These are phyloP conservation scores for Gleditsia sinensis DNA, from an alignment of 306 rosid genomes.

Conservation along the genomic window DNA sequence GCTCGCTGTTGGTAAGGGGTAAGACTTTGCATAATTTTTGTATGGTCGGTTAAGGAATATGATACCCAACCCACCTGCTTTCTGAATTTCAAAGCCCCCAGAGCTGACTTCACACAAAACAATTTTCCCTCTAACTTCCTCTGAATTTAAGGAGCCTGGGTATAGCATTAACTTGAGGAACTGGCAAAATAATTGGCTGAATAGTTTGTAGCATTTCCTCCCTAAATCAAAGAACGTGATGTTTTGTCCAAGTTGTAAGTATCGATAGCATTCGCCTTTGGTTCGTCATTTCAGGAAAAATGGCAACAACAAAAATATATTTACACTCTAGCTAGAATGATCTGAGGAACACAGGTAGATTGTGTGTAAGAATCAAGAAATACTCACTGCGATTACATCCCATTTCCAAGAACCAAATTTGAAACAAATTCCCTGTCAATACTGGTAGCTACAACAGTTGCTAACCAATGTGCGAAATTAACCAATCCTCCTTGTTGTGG, in stretches of 20 bases:
- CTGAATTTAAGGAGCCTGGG: not conserved
- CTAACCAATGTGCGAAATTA: constrained; percentile 23
- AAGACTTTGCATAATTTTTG: not conserved
- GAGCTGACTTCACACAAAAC: constrained; percentile 17
- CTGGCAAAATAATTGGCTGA: constrained; percentile 3
- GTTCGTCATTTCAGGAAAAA: not conserved
- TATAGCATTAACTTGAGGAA: not conserved
- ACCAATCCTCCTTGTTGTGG: not conserved
- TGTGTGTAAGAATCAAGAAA: not conserved
- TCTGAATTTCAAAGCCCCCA: not conserved
- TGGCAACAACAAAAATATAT: no score
- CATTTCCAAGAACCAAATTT: not conserved
- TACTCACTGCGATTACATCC: not conserved
- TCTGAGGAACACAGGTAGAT: not conserved
- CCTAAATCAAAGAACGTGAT: constrained; percentile 29
- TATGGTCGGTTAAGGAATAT: constrained; percentile 4
- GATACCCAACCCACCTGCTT: constrained; percentile 1
- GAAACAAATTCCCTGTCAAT: not conserved
- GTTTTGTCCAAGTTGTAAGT: not conserved
- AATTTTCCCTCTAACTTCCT: constrained; percentile 24
- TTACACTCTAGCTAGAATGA: not conserved
- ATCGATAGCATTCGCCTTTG: constrained; percentile 10
- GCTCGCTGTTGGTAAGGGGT: constrained; percentile 18
- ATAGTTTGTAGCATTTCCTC: constrained; percentile 37
- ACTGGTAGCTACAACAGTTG: not conserved